A percentile compares a stretch with the other conserved stretches of the same genome.
Evolutionary conservation across 306 rosid genomes (phyloP).

Genomic region (Inga leiocalycina): DNA sequence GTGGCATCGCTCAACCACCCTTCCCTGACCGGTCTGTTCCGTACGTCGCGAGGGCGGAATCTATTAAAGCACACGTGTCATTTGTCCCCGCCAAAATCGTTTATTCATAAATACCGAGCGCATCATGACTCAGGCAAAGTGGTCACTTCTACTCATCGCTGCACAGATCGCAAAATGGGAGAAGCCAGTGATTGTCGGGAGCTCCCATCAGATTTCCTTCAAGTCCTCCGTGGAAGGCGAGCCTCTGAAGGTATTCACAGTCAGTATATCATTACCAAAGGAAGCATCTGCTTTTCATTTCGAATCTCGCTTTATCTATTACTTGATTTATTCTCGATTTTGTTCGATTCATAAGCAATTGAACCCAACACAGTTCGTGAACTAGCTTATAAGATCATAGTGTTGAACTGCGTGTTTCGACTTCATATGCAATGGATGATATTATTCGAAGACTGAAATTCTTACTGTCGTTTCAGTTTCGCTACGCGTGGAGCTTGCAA

Average conservation of each 20-base stretch:
- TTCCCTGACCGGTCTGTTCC: not conserved
- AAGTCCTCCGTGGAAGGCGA: conserved; percentile 57
- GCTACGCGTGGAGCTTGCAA: conserved; percentile 48
- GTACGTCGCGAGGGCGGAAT: not conserved
- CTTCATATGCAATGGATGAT: not conserved
- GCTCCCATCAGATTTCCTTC: conserved; percentile 58
- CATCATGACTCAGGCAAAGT: not conserved
- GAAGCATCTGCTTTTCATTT: not conserved
- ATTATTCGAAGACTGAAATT: not conserved
- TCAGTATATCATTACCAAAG: not conserved
- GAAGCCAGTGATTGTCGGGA: conserved; percentile 38
- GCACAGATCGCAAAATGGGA: conserved; percentile 37
- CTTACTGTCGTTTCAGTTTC: conserved; percentile 54
- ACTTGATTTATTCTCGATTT: not conserved
- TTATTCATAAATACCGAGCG: not conserved
- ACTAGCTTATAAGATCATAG: not conserved
- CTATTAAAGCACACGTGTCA: not conserved
- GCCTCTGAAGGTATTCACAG: conserved; percentile 42
- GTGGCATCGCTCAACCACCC: not conserved
- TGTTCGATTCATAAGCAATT: not conserved
- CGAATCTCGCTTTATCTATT: not conserved
- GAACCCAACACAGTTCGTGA: not conserved
- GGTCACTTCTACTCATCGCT: not conserved
- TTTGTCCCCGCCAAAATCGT: not conserved
- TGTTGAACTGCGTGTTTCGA: not conserved